Evolutionary conservation across 1,284 basidiomycete species (phyloP), one percentile per base, ranked within the genome.

Genomic region (Pseudozyma thailandica): DNA sequence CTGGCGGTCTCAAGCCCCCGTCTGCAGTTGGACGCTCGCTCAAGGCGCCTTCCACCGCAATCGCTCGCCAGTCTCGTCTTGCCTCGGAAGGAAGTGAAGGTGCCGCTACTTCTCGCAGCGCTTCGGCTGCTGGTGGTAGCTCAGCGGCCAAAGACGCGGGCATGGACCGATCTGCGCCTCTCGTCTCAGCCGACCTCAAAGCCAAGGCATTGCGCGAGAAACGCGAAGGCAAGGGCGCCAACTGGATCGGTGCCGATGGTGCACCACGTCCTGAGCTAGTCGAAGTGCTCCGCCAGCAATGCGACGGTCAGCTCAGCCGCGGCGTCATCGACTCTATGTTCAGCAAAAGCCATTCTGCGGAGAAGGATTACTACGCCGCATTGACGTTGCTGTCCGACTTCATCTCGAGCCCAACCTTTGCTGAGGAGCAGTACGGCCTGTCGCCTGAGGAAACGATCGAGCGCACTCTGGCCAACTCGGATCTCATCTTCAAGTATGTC

Each of bases 401-500:
- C 93, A 90, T 85, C 84, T 87, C 60, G 84, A 85, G 60, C 75
- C 80, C 64, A 86, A 87, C 31, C 83, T 86, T 49, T 86, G 86
- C 42, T 6, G 88, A 88, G 13, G 88, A 90, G 41, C 88, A 90
- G 46, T 88, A 86, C 51, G 88, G 86, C 1, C 68, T 88, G 26
- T 74, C 85, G 7, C 82, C 85, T 8, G 87, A 88, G 13, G 88
- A 89, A 52, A 83, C 90, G 12, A 87, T 88, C 75, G 87, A 87
- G 27, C 85, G 92, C n/a, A 90, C 92, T 57, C 79, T 95, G 26
- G 92, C 93, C 28, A 98, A 95, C 82, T 89, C 92, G 44, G 96
- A 99, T 82, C 86, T 98, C 31, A 88, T 92, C 3, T 86, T 98
- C 81, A 98, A 98, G 86, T 99, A 98, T 77, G 88, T 91, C 18